A percentile compares a stretch with the other conserved stretches of the same genome.
Conservation (phyloP, 106 monocot genomes). For the Platanthera guangdongensis region DNA sequence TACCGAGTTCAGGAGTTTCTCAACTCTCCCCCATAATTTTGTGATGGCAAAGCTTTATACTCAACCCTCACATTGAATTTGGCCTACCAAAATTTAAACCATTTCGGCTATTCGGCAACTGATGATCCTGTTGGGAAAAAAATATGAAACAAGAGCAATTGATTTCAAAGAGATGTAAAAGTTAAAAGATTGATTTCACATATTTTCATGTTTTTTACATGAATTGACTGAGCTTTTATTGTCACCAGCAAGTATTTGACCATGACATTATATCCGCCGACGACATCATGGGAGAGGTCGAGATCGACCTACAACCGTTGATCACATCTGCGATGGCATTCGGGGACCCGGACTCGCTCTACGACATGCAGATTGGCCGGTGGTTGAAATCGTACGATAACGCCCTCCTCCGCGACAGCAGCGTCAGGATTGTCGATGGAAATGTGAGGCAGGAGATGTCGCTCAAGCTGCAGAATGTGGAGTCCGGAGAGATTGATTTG, state of each 20-base stretch:
- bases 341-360: conserved; percentile 54
- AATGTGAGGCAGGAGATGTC: conserved; percentile 69
- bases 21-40: no score
- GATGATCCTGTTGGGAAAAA: no score
- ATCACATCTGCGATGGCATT: conserved; percentile 75
- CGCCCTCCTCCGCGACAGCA: conserved; percentile 68
- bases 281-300: conserved; percentile 92
- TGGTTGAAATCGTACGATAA: conserved; percentile 83
- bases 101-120: no score
- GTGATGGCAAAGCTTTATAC: no score
- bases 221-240: neutral
- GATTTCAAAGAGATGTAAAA: no score
- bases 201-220: neutral
- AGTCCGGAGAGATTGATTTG: conserved; percentile 72
- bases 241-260: conserved; percentile 75
- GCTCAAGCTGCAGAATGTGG: conserved; percentile 79
- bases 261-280: conserved; percentile 75
- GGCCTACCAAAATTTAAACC: no score
- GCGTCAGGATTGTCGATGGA: conserved; percentile 54
- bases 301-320: conserved; percentile 77
- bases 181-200: no score
- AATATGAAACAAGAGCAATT: no score
- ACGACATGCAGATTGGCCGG: conserved; percentile 79
- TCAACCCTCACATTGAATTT: no score
- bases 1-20: no score